Base-by-base conservation (phyloP, 257 asterid genomes). In the Sherardia arvensis region DNA sequence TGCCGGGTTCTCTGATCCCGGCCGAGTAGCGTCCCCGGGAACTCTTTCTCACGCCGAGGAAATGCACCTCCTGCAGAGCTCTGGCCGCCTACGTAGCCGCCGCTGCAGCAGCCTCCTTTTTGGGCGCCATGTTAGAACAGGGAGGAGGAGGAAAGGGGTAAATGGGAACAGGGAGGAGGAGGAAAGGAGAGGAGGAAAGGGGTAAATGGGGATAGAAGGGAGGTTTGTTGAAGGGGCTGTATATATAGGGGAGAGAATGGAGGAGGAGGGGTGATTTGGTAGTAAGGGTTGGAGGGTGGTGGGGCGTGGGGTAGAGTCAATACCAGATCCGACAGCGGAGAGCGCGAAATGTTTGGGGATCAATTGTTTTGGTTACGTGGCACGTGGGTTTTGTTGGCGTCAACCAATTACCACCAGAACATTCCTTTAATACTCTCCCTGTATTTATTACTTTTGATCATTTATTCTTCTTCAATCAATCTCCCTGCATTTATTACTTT, bases 11-110 rank as follows among this genome's bases (percentile, higher is more conserved):
- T 17, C 66, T n/a, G 61, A 74, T 74, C 66, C 65, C 72, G 2
- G 75, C 78, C 2, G 72, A 72, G 22, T 69, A 74, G 5, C 71
- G 48, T 2, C 75, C 78, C 78, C 78, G 53, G 1, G 66, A 72
- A 62, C 75, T 65, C 69, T 69, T 74, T 29, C 72, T 61, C 0
- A 74, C 78, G 1, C 78, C 78, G 17, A 69, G 34, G 47, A 64
- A 74, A 38, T 49, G 71, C 60, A 53, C 33, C 29, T 66, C 51
- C 20, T n/a, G 20, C 6, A 6, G 34, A 15, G 20, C 20, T 1
- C 18, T 17, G 51, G 20, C 20, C 5, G 48, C 43, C 12, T n/a
- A n/a, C n/a, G n/a, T n/a, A n/a, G 56, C 67, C 65, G 22, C 47
- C 40, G 54, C 64, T 33, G 66, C 60, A 53, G 66, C 66, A 59